Percentiles rank a stretch among this genome's conserved stretches.
Evolutionary conservation across 768 basidiomycete genomes (phyloP).

Genomic region (Wakefieldia striispora): DNA sequence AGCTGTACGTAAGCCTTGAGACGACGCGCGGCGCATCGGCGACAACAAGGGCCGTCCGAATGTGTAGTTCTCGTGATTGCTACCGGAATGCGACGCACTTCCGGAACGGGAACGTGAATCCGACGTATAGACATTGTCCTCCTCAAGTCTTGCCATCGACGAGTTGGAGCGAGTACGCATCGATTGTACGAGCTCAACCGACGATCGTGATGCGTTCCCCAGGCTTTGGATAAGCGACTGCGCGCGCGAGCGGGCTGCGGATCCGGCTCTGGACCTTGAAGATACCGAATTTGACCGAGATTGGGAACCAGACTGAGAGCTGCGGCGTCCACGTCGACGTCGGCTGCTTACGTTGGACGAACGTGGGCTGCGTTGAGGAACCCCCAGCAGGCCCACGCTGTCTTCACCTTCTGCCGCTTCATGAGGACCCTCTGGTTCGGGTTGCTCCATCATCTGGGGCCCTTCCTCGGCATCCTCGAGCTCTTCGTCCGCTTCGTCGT

Average conservation of each 20-base stretch:
- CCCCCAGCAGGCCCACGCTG: conserved; percentile 53
- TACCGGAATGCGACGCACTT: conserved; percentile 41
- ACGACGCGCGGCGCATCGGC: conserved; percentile 21
- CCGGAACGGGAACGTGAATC: conserved; percentile 40
- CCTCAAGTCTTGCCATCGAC: conserved; percentile 68
- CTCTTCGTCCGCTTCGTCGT: conserved; percentile 30
- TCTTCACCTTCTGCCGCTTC: conserved; percentile 66
- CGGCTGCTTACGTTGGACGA: conserved; percentile 37
- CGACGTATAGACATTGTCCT: conserved; percentile 41
- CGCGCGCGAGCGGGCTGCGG: conserved; percentile 58
- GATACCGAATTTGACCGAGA: conserved; percentile 29
- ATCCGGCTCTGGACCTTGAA: conserved; percentile 44
- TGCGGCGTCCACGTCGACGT: conserved; percentile 31
- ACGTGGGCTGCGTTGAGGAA: conserved; percentile 50
- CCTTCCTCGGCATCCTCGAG: conserved; percentile 34
- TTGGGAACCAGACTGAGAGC: conserved; percentile 38
- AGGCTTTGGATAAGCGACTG: conserved; percentile 68
- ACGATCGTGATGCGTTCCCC: conserved; percentile 58
- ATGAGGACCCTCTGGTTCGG: conserved; percentile 51
- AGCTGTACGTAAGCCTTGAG: conserved; percentile 16
- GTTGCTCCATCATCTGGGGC: conserved; percentile 38
- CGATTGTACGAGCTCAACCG: conserved; percentile 52
- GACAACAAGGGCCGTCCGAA: conserved; percentile 60
- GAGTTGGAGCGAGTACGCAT: conserved; percentile 59
- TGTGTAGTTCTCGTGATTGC: conserved; percentile 67